These are phyloP conservation scores for Solanum gracilifrons DNA, from an alignment of 257 asterid species.

Conservation along the genomic window DNA sequence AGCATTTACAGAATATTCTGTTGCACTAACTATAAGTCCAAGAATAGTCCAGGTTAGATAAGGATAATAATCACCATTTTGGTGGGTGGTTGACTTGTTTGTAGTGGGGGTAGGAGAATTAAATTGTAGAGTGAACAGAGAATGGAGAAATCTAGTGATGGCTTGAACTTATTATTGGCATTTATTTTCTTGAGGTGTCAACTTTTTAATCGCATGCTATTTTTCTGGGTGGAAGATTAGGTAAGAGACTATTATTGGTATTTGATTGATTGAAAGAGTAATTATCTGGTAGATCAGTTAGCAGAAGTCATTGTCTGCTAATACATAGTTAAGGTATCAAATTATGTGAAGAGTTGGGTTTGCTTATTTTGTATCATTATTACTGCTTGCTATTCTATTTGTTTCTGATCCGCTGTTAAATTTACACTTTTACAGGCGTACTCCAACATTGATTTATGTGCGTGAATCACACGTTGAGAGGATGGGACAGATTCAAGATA, in stretches of 20 bases:
- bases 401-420: background rate
- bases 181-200: background rate
- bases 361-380: background rate
- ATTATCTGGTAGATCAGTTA: background rate
- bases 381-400: background rate
- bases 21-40: background rate
- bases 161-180: background rate
- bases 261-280: background rate
- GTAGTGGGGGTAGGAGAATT: background rate
- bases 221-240: background rate
- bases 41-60: background rate
- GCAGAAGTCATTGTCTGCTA: background rate
- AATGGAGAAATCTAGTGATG: background rate
- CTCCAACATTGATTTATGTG: conserved; percentile 89
- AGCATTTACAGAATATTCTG: background rate
- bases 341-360: background rate
- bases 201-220: background rate
- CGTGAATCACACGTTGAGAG: conserved; percentile 96
- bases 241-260: background rate
- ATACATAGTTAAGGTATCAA: background rate
- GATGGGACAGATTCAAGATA: conserved; percentile 87
- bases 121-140: background rate
- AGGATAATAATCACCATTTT: background rate
- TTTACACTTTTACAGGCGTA: conserved; percentile 46
- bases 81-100: background rate